A percentile compares a stretch with the other conserved stretches of the same genome.
These are phyloP conservation scores for Hypoxylon sp. DNA, from an alignment of 2,329 filamentous ascomycete species.

Conservation along the genomic window DNA sequence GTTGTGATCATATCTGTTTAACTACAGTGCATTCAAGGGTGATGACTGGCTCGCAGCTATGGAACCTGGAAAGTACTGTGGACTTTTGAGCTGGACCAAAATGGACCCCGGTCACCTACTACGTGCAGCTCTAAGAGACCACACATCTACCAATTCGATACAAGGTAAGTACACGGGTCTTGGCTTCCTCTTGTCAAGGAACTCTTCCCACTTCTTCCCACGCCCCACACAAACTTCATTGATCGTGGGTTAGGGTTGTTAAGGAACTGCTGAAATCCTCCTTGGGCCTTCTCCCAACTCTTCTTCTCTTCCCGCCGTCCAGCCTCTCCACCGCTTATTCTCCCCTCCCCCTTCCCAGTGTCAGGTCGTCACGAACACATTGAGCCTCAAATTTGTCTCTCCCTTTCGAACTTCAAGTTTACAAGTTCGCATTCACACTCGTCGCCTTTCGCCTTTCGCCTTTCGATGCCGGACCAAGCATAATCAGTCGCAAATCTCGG, in stretches of 20 bases:
- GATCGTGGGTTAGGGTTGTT: constrained; percentile 46
- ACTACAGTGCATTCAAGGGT: too few species aligned
- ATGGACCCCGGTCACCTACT: constrained; percentile 23
- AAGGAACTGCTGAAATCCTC: constrained; percentile 44
- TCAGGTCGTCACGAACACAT: constrained; percentile 23
- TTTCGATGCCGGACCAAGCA: too few species aligned
- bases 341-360: constrained; percentile 31
- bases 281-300: constrained; percentile 44
- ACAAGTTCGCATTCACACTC: background rate
- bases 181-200: constrained; percentile 44
- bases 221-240: constrained; percentile 44
- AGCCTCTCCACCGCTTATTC: constrained; percentile 45
- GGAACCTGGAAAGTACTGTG: constrained; percentile 19
- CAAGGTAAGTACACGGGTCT: constrained; percentile 38
- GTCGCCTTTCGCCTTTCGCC: constrained; percentile 4
- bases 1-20: too few species aligned
- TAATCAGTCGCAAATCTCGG: too few species aligned
- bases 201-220: constrained; percentile 42
- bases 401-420: constrained; percentile 6
- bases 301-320: constrained; percentile 44
- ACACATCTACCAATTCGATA: constrained; percentile 37
- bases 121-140: constrained; percentile 28
- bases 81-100: constrained; percentile 21
- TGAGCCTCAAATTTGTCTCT: constrained; percentile 24
- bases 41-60: too few species aligned